These are phyloP conservation scores for Colletotrichum theobromicola DNA, from an alignment of 2,329 filamentous ascomycete species.

Conservation along the genomic window DNA sequence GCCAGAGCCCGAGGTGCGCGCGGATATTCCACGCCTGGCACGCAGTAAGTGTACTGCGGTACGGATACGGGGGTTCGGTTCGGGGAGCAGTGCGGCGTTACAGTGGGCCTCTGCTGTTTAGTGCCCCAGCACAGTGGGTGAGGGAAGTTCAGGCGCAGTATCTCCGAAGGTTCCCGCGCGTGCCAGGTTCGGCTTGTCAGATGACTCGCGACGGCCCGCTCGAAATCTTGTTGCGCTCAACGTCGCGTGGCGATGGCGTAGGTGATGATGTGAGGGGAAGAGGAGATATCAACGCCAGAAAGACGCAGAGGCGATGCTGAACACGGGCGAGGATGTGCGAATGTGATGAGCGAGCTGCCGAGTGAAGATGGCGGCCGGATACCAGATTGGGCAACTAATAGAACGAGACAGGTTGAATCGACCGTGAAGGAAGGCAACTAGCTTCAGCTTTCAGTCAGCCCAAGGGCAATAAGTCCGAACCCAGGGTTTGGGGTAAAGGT, in stretches of 20 bases:
- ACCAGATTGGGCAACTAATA: neutral
- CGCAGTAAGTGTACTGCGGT: neutral
- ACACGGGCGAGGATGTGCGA: neutral
- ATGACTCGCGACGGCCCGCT: slow-evolving; percentile 22
- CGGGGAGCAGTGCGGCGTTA: neutral
- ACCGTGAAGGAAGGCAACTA: neutral
- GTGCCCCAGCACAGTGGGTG: neutral
- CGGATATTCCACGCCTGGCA: neutral
- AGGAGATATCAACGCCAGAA: neutral
- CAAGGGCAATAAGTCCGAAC: neutral
- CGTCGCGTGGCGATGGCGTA: neutral
- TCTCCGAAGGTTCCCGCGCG: slow-evolving; percentile 17
- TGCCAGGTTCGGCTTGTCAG: slow-evolving; percentile 8
- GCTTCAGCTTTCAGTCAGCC: neutral
- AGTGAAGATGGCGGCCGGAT: neutral
- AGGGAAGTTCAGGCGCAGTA: neutral
- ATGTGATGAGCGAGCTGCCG: neutral
- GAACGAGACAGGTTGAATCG: neutral
- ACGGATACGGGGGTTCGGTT: slow-evolving; percentile 5
- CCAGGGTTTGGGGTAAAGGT: neutral
- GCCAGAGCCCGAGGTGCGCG: neutral
- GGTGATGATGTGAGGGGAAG: neutral
- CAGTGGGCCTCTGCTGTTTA: neutral
- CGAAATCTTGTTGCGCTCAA: slow-evolving; percentile 1
- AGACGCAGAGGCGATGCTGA: neutral